These are phyloP conservation scores for Termitomyces sp. DNA, from an alignment of 768 basidiomycete genomes.

Conservation along the genomic window DNA sequence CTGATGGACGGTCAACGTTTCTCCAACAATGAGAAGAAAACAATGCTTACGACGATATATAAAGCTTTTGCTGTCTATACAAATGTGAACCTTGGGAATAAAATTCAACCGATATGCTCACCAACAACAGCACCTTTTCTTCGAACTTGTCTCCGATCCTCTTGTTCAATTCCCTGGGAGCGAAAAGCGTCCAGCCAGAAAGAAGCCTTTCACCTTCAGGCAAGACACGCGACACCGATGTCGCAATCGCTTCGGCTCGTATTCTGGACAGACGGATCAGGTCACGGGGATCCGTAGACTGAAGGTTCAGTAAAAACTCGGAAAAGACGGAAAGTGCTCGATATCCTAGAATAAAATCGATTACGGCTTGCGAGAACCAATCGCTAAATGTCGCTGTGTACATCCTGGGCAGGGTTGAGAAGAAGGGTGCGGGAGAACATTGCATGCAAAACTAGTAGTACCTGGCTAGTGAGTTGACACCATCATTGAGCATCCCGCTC, in stretches of 20 bases:
- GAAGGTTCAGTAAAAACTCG: constrained; percentile 85
- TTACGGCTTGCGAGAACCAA: constrained; percentile 96
- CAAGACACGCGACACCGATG: constrained; percentile 72
- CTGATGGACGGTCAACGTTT: constrained; percentile 29
- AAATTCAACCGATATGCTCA: constrained; percentile 29
- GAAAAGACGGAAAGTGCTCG: constrained; percentile 86
- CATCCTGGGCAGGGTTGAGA: constrained; percentile 43
- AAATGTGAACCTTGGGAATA: neutral
- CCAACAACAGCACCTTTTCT: constrained; percentile 89
- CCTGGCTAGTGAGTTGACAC: constrained; percentile 90
- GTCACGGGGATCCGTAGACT: constrained; percentile 89
- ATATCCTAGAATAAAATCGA: constrained; percentile 87
- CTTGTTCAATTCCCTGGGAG: constrained; percentile 70
- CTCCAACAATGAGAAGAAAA: neutral
- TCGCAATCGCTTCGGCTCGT: constrained; percentile 89
- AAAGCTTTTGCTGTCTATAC: constrained; percentile 45
- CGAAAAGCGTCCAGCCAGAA: constrained; percentile 89
- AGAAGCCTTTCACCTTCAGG: constrained; percentile 71
- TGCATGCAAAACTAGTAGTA: constrained; percentile 14
- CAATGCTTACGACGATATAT: constrained; percentile 67
- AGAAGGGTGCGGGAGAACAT: neutral
- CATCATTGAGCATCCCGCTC: constrained; percentile 88
- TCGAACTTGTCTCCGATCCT: constrained; percentile 80
- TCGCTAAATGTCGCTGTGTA: constrained; percentile 88
- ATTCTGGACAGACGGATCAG: constrained; percentile 85